These are phyloP conservation scores for Phlyctochytrium bullatum DNA, from an alignment of 192 early-diverging fungal species.

Conservation along the genomic window DNA sequence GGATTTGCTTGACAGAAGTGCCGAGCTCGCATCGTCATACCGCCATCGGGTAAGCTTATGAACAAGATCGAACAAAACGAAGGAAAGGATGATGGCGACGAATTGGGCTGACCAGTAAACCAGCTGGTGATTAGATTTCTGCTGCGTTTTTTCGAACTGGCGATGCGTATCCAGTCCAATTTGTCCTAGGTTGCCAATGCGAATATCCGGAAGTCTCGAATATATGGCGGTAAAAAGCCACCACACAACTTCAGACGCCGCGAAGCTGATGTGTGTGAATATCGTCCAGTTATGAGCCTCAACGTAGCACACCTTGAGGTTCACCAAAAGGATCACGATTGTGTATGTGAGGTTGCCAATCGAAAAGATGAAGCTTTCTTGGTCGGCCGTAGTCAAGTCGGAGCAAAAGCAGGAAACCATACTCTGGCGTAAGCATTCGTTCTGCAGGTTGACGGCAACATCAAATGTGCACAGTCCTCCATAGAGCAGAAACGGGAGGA, in stretches of 20 bases:
- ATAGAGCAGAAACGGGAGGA: constrained; percentile 20
- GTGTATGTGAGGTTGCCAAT: constrained; percentile 28
- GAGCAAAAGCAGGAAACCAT: constrained; percentile 1
- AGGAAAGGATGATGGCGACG: constrained; percentile 6
- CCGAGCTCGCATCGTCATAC: neutral
- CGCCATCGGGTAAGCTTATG: neutral
- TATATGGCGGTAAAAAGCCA: constrained; percentile 19
- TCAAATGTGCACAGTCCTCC: constrained; percentile 20
- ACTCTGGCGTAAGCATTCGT: neutral
- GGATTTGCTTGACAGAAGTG: neutral
- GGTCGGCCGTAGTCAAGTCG: constrained; percentile 10
- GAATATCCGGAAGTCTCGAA: constrained; percentile 11
- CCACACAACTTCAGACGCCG: constrained; percentile 15
- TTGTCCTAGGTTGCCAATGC: neutral
- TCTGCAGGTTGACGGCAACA: neutral
- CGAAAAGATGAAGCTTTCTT: constrained; percentile 23
- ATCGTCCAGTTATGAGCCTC: constrained; percentile 23
- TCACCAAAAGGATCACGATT: constrained; percentile 21
- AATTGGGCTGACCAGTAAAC: constrained; percentile 19
- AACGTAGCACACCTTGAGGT: constrained; percentile 24
- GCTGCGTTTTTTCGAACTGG: constrained; percentile 4
- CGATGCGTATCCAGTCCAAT: constrained; percentile 22
- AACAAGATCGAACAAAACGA: neutral
- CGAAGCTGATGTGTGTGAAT: constrained; percentile 10
- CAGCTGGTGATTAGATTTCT: constrained; percentile 9